Conservation (phyloP, 306 rosid genomes). For the Alnus glutinosa region DNA sequence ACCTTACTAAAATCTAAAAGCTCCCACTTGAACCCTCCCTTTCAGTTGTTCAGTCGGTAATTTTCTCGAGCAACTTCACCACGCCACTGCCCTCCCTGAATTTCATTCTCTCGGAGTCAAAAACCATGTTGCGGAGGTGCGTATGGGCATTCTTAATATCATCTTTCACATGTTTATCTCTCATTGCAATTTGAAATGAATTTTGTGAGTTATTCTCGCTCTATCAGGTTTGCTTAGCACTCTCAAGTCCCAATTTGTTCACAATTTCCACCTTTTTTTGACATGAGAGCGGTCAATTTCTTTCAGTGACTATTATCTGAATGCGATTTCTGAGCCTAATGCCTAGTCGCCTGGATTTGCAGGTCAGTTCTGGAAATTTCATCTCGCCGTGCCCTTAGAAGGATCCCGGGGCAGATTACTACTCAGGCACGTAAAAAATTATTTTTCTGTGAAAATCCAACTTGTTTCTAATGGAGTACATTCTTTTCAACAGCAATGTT, state of each 20-base stretch:
- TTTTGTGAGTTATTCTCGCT: neutral
- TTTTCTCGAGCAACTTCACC: constrained; percentile 16
- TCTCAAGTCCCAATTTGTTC: neutral
- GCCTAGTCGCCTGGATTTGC: constrained; percentile 22
- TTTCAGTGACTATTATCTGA: constrained; percentile 2
- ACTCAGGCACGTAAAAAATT: constrained; percentile 45
- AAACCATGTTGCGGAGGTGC: constrained; percentile 62
- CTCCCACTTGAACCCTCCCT: neutral
- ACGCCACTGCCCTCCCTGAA: neutral
- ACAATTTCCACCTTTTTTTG: neutral
- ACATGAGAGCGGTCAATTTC: constrained; percentile 4
- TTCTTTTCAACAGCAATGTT: neutral
- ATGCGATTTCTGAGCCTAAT: constrained; percentile 21
- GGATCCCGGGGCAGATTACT: constrained; percentile 54
- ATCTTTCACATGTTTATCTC: neutral
- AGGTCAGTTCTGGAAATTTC: constrained; percentile 75
- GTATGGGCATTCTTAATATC: neutral
- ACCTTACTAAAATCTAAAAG: neutral
- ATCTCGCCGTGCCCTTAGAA: constrained; percentile 49
- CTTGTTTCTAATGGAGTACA: neutral
- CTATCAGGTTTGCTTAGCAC: neutral
- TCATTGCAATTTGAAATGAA: neutral
- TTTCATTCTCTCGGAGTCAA: constrained; percentile 2
- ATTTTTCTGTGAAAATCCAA: neutral
- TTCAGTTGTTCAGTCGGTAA: neutral